Evolutionary conservation across 2,329 filamentous ascomycete species (phyloP).

Genomic region (Trichoderma sp.): DNA sequence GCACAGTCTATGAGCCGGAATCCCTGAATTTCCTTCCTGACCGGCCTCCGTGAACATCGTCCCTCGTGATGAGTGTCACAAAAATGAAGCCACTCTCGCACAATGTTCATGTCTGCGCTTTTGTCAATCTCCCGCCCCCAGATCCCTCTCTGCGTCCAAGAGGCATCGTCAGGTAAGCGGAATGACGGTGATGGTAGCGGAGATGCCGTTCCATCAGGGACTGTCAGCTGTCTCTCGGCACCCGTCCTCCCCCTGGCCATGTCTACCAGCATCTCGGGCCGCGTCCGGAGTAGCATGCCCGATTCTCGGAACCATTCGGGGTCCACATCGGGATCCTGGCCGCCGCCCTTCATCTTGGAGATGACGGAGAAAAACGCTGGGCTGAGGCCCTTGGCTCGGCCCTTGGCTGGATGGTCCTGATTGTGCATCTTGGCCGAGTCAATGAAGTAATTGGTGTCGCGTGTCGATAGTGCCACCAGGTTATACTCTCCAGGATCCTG

Average conservation of each 20-base stretch:
- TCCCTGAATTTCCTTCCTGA: slow-evolving; percentile 29
- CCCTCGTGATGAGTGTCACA: slow-evolving; percentile 36
- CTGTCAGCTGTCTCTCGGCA: slow-evolving; percentile 22
- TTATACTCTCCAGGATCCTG: slow-evolving; percentile 31
- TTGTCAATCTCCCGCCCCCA: slow-evolving; percentile 36
- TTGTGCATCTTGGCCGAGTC: slow-evolving; percentile 34
- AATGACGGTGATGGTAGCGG: background rate
- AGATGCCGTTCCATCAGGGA: slow-evolving; percentile 25
- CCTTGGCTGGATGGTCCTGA: slow-evolving; percentile 31
- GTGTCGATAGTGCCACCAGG: slow-evolving; percentile 36
- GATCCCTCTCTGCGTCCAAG: slow-evolving; percentile 34
- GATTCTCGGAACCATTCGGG: slow-evolving; percentile 35
- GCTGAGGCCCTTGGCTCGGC: slow-evolving; percentile 30
- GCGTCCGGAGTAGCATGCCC: slow-evolving; percentile 36
- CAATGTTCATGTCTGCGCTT: slow-evolving; percentile 32
- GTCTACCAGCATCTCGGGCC: slow-evolving; percentile 30
- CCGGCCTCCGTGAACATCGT: slow-evolving; percentile 32
- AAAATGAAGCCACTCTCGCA: slow-evolving; percentile 35
- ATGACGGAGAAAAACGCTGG: slow-evolving; percentile 35
- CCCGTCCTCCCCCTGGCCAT: slow-evolving; percentile 23
- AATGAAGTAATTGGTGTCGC: slow-evolving; percentile 37
- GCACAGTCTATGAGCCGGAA: slow-evolving; percentile 37
- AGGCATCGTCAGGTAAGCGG: background rate
- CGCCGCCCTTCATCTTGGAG: slow-evolving; percentile 33
- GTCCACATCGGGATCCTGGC: slow-evolving; percentile 33